These are phyloP conservation scores for Nemania bipapillata DNA, from an alignment of 2,329 filamentous ascomycete genomes.

Conservation along the genomic window DNA sequence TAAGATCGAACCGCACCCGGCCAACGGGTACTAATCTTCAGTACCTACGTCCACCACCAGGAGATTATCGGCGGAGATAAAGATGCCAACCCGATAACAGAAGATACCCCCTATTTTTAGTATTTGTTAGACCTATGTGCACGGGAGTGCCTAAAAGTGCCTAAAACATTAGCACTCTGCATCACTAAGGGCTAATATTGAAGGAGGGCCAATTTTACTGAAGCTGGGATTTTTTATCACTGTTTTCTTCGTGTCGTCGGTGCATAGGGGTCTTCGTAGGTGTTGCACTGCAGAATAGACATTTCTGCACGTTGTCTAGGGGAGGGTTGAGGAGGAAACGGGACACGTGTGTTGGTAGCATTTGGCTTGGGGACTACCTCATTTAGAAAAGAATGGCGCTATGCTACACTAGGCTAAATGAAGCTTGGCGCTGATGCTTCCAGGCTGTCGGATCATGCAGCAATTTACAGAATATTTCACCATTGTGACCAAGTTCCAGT, in stretches of 20 bases:
- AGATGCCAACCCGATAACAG: background rate
- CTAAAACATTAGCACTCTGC: too few relatives aligned
- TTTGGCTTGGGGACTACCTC: slow-evolving; percentile 1
- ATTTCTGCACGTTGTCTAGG: too few relatives aligned
- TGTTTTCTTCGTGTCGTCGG: too few relatives aligned
- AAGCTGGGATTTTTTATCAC: too few relatives aligned
- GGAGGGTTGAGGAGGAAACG: too few relatives aligned
- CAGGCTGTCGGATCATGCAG: slow-evolving; percentile 10
- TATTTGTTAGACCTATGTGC: too few relatives aligned
- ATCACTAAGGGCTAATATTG: too few relatives aligned
- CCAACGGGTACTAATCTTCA: background rate
- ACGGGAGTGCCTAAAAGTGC: too few relatives aligned
- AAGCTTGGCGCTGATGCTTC: background rate
- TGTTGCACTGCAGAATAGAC: too few relatives aligned
- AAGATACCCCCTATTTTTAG: too few relatives aligned
- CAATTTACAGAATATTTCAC: background rate
- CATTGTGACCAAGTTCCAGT: background rate
- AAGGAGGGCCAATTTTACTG: too few relatives aligned
- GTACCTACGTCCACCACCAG: background rate
- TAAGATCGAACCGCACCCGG: background rate
- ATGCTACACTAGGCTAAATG: background rate
- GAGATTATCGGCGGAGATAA: slow-evolving; percentile 16
- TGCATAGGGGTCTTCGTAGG: too few relatives aligned
- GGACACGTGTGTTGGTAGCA: background rate
- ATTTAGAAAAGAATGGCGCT: background rate